These are phyloP conservation scores for Yamadazyma kanchanaburiensis DNA, from an alignment of 1,139 yeast species.

Conservation along the genomic window DNA sequence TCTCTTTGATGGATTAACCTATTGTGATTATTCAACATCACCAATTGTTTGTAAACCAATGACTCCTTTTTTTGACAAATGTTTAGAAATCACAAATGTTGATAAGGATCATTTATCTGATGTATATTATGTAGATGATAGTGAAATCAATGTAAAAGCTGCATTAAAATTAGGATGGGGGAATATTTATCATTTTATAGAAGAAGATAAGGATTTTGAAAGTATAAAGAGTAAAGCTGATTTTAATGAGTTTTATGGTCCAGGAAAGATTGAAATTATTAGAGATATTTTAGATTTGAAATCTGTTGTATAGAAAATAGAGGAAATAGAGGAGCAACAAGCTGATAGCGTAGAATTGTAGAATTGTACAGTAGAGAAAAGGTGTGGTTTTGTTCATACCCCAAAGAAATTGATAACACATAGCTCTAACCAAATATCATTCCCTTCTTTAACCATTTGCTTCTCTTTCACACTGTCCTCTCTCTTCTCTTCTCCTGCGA, in stretches of 20 bases:
- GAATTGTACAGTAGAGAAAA: too few species aligned
- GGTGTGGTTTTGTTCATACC: too few species aligned
- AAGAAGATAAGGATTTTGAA: constrained; percentile 41
- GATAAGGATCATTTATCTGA: constrained; percentile 34
- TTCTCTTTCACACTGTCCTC: too few species aligned
- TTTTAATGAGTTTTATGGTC: constrained; percentile 34
- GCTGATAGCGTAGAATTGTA: too few species aligned
- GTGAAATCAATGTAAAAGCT: constrained; percentile 60
- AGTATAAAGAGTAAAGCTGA: constrained; percentile 26
- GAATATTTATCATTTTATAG: constrained; percentile 57
- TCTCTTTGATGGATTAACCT: constrained; percentile 88
- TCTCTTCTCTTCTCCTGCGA: too few species aligned
- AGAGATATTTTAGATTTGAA: constrained; percentile 27
- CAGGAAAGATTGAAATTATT: constrained; percentile 30
- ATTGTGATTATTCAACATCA: constrained; percentile 69
- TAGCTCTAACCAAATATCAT: too few species aligned
- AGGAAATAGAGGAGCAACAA: too few species aligned
- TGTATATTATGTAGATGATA: constrained; percentile 75
- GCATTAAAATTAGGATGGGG: constrained; percentile 53
- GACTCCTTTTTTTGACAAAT: constrained; percentile 48
- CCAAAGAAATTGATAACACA: too few species aligned
- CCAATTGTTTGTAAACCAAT: constrained; percentile 89
- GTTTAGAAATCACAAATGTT: constrained; percentile 62
- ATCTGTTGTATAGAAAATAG: constrained; percentile 2
- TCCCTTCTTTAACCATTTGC: too few species aligned